A percentile compares a stretch with the other conserved stretches of the same genome.
phyloP scores from a whole-genome alignment of 2,329 filamentous ascomycete species.

The Periconia macrospinosa region DNA sequence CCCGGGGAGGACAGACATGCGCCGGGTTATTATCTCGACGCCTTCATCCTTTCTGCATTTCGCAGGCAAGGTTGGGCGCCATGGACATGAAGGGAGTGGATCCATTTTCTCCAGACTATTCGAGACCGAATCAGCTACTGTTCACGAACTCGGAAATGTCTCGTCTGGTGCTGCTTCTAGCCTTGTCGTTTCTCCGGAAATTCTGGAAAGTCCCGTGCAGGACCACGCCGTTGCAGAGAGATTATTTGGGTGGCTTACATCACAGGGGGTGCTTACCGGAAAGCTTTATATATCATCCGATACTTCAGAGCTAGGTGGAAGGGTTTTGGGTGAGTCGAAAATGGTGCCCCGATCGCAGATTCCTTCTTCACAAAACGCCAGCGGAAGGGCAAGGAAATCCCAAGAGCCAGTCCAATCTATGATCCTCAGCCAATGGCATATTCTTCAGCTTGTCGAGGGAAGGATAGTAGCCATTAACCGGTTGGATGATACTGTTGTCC shows the following conservation, averaged over 20 bases:
- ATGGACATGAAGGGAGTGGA: conserved; percentile 74
- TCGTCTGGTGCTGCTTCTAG: conserved; percentile 63
- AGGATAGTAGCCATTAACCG: conserved; percentile 84
- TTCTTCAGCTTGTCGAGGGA: conserved; percentile 79
- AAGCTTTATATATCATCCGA: conserved; percentile 66
- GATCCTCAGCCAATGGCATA: conserved; percentile 90
- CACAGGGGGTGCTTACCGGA: conserved; percentile 87
- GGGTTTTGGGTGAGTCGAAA: conserved; percentile 77
- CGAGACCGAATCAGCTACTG: conserved; percentile 77
- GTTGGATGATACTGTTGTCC: conserved; percentile 81
- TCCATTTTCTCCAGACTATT: conserved; percentile 88
- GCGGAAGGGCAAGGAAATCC: conserved; percentile 65
- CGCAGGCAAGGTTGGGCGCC: conserved; percentile 72
- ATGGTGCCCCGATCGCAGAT: conserved; percentile 75
- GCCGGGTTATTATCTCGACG: conserved; percentile 79
- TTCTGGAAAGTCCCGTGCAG: conserved; percentile 48
- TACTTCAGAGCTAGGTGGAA: conserved; percentile 67
- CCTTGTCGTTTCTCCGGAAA: conserved; percentile 77
- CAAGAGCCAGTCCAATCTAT: conserved; percentile 78
- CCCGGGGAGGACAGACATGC: conserved; percentile 67
- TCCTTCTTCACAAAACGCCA: conserved; percentile 65
- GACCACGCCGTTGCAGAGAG: conserved; percentile 66
- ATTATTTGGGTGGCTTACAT: conserved; percentile 87
- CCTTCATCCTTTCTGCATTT: conserved; percentile 79
- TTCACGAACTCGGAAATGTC: conserved; percentile 70